A percentile compares a stretch with the other conserved stretches of the same genome.
These are phyloP conservation scores for Globisporangium yorkense DNA, from an alignment of 352 stramenopile species.

Conservation along the genomic window DNA sequence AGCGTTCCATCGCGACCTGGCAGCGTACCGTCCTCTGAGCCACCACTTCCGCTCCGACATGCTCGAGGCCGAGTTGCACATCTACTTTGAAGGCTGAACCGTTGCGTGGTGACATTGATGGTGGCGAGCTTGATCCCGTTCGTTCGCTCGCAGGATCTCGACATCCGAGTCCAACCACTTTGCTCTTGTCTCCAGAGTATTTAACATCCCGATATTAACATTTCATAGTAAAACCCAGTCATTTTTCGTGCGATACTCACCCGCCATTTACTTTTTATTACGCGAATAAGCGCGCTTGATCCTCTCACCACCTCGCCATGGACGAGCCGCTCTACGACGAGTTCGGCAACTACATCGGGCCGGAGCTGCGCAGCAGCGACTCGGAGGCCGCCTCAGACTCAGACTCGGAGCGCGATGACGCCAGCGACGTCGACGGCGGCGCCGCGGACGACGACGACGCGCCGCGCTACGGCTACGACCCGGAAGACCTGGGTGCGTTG, in stretches of 20 bases:
- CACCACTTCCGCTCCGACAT: constrained; percentile 5
- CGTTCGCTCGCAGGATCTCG: no score
- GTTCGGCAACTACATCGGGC: constrained; percentile 99
- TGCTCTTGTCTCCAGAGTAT: no score
- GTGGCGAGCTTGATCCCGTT: no score
- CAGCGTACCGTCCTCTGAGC: constrained; percentile 3
- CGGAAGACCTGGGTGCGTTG: constrained; percentile 12
- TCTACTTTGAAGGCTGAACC: constrained; percentile 7
- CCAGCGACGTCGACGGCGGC: constrained; percentile 21
- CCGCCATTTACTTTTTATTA: no score
- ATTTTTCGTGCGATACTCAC: no score
- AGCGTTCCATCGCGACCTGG: background rate
- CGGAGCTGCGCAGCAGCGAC: constrained; percentile 88
- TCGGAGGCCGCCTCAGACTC: constrained; percentile 26
- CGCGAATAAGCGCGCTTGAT: background rate
- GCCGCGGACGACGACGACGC: constrained; percentile 33
- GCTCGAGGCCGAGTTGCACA: constrained; percentile 10
- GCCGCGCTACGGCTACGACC: constrained; percentile 13
- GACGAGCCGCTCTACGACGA: constrained; percentile 99
- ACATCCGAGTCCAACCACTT: no score
- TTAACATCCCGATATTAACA: no score
- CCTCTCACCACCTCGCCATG: constrained; percentile 35
- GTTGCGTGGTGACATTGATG: no score
- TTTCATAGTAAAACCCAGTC: no score
- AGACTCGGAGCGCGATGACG: constrained; percentile 29